Evolutionary conservation across 805 yeast genomes (phyloP), one percentile per base, ranked within the genome.

Genomic region (Ogataea nakhonphanomensis): DNA sequence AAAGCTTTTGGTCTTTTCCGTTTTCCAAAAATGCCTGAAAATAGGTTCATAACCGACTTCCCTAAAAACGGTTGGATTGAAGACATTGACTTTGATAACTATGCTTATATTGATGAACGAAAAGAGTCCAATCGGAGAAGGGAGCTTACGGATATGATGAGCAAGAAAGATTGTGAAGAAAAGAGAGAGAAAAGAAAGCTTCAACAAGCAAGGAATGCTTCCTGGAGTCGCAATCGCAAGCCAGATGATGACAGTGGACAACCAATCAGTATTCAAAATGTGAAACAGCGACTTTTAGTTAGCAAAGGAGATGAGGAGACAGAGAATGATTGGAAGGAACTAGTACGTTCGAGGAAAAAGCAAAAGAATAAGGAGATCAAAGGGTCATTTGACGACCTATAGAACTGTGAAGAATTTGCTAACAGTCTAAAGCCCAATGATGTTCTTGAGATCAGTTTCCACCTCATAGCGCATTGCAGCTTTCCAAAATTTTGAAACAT

Each of bases 1-100:
- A 73, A 69, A 48, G 71, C 85, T 67, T 89, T 84, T 60, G 95
- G 96, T 1, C 62, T 93, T 2, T 62, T 86, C 30, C 71, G 96
- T 50, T 64, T 91, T 43, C 99, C 99, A 7, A 78, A 81, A 51
- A 93, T 95, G 98, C 99, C 99, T 0, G 99, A 93, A 57, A 73
- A 81, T 15, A 68, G 66, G 39, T 68, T 73, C 50, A 66, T 80
- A 2, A 76, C 71, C 2, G 49, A 61, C 9, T 64, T 79, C 53
- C 85, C 89, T 0, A 76, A 72, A 36, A 81, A 78, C 46, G 97
- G 96, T 1, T 87, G 90, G 88, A 72, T 80, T 2, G 71, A 65
- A 13, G 69, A 68, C 2, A 69, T 89, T 13, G 82, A 86, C 50
- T 74, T 86, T 78, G 87, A 84, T 46, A 67, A 61, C 1, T 87